Evolutionary conservation across 2,329 filamentous ascomycete species (phyloP).

Genomic region (Cytospora piceicola): DNA sequence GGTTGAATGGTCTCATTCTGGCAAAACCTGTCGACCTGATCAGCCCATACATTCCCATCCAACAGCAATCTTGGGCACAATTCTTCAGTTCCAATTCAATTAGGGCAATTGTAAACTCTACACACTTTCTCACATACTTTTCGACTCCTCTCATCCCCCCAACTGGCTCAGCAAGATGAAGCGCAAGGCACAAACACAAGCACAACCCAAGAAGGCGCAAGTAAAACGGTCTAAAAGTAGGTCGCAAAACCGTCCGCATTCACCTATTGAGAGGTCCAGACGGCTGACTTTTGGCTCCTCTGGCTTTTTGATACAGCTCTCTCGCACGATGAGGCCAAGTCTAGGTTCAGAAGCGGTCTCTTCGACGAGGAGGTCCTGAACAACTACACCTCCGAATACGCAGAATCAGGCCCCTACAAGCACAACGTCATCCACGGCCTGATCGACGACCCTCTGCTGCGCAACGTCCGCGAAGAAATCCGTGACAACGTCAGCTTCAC

Average conservation of each 20-base stretch:
- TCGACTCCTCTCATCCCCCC: conserved; percentile 18
- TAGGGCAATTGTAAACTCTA: background rate
- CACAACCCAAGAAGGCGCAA: conserved; percentile 46
- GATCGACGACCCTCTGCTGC: conserved; percentile 80
- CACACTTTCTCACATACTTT: conserved; percentile 5
- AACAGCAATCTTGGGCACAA: background rate
- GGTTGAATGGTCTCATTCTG: conserved; percentile 27
- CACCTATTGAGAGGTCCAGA: conserved; percentile 18
- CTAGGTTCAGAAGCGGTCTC: conserved; percentile 67
- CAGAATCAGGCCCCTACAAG: conserved; percentile 75
- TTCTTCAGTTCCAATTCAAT: background rate
- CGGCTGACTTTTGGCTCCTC: conserved; percentile 13
- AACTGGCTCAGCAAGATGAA: conserved; percentile 53
- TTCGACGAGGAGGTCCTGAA: conserved; percentile 64
- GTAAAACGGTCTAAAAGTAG: conserved; percentile 61
- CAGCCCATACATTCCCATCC: conserved; percentile 24
- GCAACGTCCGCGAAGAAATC: conserved; percentile 86
- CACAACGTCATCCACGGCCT: conserved; percentile 86
- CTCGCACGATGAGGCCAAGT: conserved; percentile 53
- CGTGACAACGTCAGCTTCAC: conserved; percentile 91
- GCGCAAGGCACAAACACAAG: conserved; percentile 59
- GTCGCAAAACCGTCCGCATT: conserved; percentile 27
- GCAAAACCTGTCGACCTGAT: conserved; percentile 20
- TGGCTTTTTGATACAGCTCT: conserved; percentile 44
- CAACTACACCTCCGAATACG: conserved; percentile 65